These are phyloP conservation scores for Xylaria sp. DNA, from an alignment of 2,329 filamentous ascomycete species.

Conservation along the genomic window DNA sequence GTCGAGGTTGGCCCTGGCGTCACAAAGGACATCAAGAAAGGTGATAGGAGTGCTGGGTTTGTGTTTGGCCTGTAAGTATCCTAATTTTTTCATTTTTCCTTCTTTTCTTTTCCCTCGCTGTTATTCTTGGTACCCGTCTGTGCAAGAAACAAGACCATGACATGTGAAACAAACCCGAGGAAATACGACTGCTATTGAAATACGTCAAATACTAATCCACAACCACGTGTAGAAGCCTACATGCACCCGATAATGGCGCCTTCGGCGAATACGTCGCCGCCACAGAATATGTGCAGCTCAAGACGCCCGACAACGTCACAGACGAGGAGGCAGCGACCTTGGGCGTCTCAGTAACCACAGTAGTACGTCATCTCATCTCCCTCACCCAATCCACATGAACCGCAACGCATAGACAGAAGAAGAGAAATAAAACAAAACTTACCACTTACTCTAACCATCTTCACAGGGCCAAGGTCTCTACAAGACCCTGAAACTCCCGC, in stretches of 20 bases:
- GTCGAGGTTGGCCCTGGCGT: slow-evolving; percentile 58
- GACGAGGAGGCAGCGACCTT: slow-evolving; percentile 60
- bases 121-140: neutral
- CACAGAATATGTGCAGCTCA: slow-evolving; percentile 56
- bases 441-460: neutral
- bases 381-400: neutral
- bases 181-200: neutral
- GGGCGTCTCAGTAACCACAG: slow-evolving; percentile 56
- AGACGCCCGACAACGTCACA: slow-evolving; percentile 58
- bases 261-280: slow-evolving; percentile 55
- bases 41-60: slow-evolving; percentile 59
- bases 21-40: slow-evolving; percentile 56
- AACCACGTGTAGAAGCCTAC: slow-evolving; percentile 46
- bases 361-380: slow-evolving; percentile 46
- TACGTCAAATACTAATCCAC: slow-evolving; percentile 8
- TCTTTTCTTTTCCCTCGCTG: neutral
- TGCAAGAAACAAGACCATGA: neutral
- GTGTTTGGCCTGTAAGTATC: slow-evolving; percentile 41
- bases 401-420: neutral
- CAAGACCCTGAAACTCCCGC: slow-evolving; percentile 56
- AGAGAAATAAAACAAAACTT: neutral
- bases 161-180: neutral
- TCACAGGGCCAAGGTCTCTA: slow-evolving; percentile 61
- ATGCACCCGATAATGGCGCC: slow-evolving; percentile 55
- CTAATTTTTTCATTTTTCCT: neutral